Base-by-base conservation (phyloP, 768 basidiomycete genomes). In the Austroboletus eburneus region DNA sequence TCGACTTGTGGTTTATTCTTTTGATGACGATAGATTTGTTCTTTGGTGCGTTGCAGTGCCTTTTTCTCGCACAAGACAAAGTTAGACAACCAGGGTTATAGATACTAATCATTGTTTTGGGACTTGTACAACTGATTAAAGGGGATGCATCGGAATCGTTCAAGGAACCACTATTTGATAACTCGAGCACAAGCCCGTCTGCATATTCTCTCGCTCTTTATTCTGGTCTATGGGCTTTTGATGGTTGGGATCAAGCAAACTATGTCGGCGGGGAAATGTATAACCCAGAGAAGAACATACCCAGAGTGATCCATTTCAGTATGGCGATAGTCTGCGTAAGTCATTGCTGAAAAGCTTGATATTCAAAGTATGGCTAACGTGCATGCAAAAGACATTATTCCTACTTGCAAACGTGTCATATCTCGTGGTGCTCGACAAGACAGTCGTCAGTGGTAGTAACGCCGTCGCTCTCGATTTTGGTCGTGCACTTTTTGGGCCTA, bases 161-260 rank as follows among this genome's bases (percentile, higher is more conserved):
- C 38, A 74, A 69, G 35, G 74, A 75, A 38, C 74, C 83, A n/a
- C 62, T 87, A 23, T 96, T 95, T 56, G 68, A 73, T 12, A 82
- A 77, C 8, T 85, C 90, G 16, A 87, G 84, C 46, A 76, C 68
- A 16, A 88, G 88, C 51, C 87, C 91, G 1, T 87, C 90, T 2
- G 74, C 81, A 3, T 97, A 91, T 69, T 90, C 94, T 6, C 72
- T 97, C n/a, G 95, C 94, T 0, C 72, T 97, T 6, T 99, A 96
- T 66, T 95, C 92, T 10, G 91, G 92, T 3, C 70, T 98, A 4
- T 97, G 88, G 91, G 93, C 93, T 2, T 93, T 91, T 54, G 93
- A 93, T 64, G 95, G 95, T 1, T 99, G 93, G 93, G 94, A 94
- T 58, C 87, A 89, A 66, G 85, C 79, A 23, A 93, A 91, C 62